phyloP scores from a whole-genome alignment of 805 yeast species.

The Cyberlindnera euphorbiiphila region DNA sequence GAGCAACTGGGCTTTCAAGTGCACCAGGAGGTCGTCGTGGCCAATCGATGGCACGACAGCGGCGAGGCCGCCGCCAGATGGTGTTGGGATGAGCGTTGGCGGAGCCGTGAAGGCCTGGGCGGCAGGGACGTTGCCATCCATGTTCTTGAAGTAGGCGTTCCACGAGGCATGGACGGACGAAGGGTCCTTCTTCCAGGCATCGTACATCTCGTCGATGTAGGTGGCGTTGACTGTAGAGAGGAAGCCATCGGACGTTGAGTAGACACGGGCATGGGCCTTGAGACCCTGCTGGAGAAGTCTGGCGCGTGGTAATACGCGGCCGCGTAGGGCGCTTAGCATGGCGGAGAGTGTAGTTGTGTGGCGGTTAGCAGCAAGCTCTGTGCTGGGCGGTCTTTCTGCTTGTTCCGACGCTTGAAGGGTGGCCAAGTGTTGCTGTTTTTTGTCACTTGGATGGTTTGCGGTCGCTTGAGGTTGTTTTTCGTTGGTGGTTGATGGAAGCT shows the following conservation, averaged over 20 bases:
- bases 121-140: constrained; percentile 68
- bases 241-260: constrained; percentile 56
- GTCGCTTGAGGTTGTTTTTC: no score
- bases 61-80: constrained; percentile 73
- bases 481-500: neutral
- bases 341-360: constrained; percentile 1
- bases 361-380: neutral
- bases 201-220: constrained; percentile 97
- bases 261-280: constrained; percentile 13
- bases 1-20: constrained; percentile 90
- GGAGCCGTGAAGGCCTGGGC: constrained; percentile 84
- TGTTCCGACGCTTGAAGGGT: neutral
- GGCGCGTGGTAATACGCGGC: constrained; percentile 24
- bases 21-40: constrained; percentile 63
- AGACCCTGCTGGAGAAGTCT: constrained; percentile 18
- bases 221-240: constrained; percentile 80
- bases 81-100: constrained; percentile 81
- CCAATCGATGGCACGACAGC: constrained; percentile 53
- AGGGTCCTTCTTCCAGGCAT: constrained; percentile 91
- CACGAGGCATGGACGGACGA: constrained; percentile 89
- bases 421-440: no score
- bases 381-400: neutral
- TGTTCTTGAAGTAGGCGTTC: constrained; percentile 94
- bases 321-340: constrained; percentile 28
- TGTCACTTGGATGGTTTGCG: neutral